phyloP scores from a whole-genome alignment of 192 early-diverging fungal species.

The Endogone sp. region DNA sequence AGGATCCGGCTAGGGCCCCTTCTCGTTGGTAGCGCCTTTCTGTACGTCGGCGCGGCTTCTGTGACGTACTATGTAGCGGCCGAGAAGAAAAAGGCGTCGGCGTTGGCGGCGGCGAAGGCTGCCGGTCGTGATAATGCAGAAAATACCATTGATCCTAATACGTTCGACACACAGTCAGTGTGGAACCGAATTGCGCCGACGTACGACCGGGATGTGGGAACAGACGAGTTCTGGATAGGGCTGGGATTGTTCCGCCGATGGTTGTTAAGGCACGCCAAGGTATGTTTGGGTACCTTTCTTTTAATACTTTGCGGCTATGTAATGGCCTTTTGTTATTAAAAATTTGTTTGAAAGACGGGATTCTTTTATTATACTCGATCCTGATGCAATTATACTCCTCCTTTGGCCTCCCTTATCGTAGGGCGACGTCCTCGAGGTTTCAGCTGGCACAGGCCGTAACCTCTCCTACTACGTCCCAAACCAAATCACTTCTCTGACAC shows the following conservation, averaged over 20 bases:
- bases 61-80: not conserved
- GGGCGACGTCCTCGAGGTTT: conserved; percentile 59
- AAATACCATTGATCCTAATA: conserved; percentile 7
- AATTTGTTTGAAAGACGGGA: no score
- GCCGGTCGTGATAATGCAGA: not conserved
- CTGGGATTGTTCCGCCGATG: conserved; percentile 40
- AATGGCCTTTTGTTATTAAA: not conserved
- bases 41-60: not conserved
- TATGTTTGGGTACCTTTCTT: conserved; percentile 7
- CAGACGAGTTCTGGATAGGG: conserved; percentile 60
- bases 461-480: conserved; percentile 44
- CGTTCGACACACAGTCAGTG: conserved; percentile 30
- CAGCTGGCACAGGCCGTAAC: conserved; percentile 64
- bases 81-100: not conserved
- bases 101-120: not conserved
- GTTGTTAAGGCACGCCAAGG: conserved; percentile 42
- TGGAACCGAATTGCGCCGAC: conserved; percentile 43
- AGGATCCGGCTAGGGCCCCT: not conserved
- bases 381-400: not conserved
- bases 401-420: conserved; percentile 4
- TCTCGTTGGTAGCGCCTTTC: not conserved
- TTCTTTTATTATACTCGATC: not conserved
- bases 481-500: conserved; percentile 34
- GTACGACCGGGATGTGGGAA: conserved; percentile 55
- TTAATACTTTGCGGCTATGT: not conserved